A percentile compares a stretch with the other conserved stretches of the same genome.
These are phyloP conservation scores for Xylaria sp. DNA, from an alignment of 2,329 filamentous ascomycete species.

Conservation along the genomic window DNA sequence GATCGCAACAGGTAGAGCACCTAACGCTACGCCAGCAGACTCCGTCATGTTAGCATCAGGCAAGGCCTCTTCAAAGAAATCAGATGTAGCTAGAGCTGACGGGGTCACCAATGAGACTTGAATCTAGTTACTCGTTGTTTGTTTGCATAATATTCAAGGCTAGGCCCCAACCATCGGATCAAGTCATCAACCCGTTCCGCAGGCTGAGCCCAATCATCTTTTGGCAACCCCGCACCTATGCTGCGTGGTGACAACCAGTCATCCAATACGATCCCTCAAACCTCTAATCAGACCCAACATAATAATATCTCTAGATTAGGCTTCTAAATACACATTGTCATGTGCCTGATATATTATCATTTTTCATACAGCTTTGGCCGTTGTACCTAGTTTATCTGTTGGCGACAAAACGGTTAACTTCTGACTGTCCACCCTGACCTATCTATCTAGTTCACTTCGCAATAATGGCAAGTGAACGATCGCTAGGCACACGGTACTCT, in stretches of 20 bases:
- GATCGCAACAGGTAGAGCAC: constrained; percentile 15
- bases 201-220: neutral
- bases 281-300: too few species aligned
- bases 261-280: too few species aligned
- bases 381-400: too few species aligned
- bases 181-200: neutral
- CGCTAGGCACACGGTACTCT: neutral
- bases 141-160: neutral
- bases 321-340: too few species aligned
- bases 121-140: neutral
- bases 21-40: constrained; percentile 1
- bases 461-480: neutral
- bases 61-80: neutral
- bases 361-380: too few species aligned
- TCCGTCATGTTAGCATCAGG: neutral
- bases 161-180: neutral
- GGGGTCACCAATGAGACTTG: neutral
- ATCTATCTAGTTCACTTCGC: too few species aligned
- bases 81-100: neutral
- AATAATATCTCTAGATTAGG: too few species aligned
- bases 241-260: too few species aligned
- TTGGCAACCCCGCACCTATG: neutral
- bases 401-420: too few species aligned
- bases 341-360: too few species aligned
- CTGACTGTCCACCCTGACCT: too few species aligned